Conservation (phyloP, 2,329 filamentous ascomycete species). For the Aspergillus clavatus region DNA sequence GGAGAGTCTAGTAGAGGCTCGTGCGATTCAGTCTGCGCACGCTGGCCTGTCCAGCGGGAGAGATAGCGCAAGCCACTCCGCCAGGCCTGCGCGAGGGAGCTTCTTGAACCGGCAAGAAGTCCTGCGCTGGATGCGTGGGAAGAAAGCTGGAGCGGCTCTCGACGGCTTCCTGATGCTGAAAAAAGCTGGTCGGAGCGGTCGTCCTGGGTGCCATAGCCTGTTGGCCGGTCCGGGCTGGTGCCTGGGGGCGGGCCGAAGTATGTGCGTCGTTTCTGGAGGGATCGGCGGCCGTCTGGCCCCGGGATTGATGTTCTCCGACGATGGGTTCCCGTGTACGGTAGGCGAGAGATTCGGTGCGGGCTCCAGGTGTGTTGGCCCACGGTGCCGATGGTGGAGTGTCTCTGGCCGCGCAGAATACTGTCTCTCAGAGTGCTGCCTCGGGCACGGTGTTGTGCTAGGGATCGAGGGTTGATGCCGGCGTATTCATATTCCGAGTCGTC, state of each 20-base stretch:
- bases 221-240: conserved; percentile 21
- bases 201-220: conserved; percentile 27
- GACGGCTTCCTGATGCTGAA: conserved; percentile 1
- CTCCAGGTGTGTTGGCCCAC: conserved; percentile 18
- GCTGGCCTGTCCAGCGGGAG: conserved; percentile 18
- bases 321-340: conserved; percentile 10
- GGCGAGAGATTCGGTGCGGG: conserved; percentile 17
- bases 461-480: conserved; percentile 8
- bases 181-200: conserved; percentile 6
- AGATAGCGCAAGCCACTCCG: conserved; percentile 21
- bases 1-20: conserved; percentile 12
- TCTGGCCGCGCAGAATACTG: conserved; percentile 15
- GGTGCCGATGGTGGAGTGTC: conserved; percentile 20
- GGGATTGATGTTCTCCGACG: conserved; percentile 26
- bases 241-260: conserved; percentile 24
- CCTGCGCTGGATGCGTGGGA: conserved; percentile 1
- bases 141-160: not conserved
- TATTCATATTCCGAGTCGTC: conserved; percentile 60
- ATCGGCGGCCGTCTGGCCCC: conserved; percentile 13
- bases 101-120: conserved; percentile 27
- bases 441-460: conserved; percentile 15
- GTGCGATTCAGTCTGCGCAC: not conserved
- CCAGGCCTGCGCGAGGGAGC: conserved; percentile 22
- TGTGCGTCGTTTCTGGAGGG: conserved; percentile 18
- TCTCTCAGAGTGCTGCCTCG: conserved; percentile 18